Base-by-base conservation (phyloP, 2,329 filamentous ascomycete species). In the Pseudogymnoascus sp. region DNA sequence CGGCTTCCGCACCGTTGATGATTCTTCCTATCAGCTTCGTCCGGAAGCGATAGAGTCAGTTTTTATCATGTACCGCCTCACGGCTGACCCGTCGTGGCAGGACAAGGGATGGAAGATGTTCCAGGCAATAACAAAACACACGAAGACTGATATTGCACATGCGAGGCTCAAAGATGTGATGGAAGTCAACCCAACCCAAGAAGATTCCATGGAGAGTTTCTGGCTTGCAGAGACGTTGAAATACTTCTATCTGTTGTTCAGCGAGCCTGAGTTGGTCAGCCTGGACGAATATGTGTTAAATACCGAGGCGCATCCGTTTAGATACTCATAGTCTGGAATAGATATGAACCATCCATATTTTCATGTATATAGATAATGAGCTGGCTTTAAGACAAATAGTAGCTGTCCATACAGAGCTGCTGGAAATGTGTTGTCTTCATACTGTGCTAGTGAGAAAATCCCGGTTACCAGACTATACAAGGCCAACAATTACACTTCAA, bases 31-130 rank as follows among this genome's bases (percentile, higher is more conserved):
- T 64, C 79, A 83, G 25, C 75, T 85, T 25, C 77, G 82, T 69
- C 86, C 86, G 7, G 86, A 88, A 73, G 85, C 85, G 4, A 87
- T 88, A 62, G 86, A 88, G 72, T 86, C 83, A 8, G 84, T 89
- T 9, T 88, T 85, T 74, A 81, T 87, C 71, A 82, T 88, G 79
- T 72, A 68, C 43, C 68, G 72, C 8, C 69, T 73, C 18, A 73
- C 71, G 1, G 72, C 69, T 2, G 69, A 71, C 28, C 25, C 63
- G 36, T 63, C 70, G 12, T 73, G 77, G 61, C 75, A 77, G 43
- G 77, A 80, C 38, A 73, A 74, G 1, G 79, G 78, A 3, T 81
- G 79, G 79, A 74, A 75, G 34, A 81, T 81, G 79, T 81, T 80
- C 66, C 70, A 76, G 56, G 76, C 72, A 38, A 77, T 81, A 36